Base-by-base conservation (phyloP, 2,329 filamentous ascomycete genomes). In the Thelonectria olida region DNA sequence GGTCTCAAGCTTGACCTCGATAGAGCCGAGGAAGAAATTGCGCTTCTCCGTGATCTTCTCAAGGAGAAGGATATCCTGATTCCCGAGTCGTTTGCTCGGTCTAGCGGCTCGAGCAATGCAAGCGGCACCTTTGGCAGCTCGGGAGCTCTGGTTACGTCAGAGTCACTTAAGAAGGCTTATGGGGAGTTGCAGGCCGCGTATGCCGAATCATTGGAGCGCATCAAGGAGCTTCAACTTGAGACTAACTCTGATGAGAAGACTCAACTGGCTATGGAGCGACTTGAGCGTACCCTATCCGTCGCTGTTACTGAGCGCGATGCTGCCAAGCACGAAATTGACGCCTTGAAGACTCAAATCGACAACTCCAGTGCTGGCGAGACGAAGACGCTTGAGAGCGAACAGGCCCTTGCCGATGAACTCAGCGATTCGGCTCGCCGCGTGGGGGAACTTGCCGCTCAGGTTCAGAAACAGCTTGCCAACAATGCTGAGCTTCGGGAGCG, bases 1-100 rank as follows among this genome's bases (percentile, higher is more conserved):
- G 93, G 94, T 56, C 81, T 98, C 58, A 97, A 97, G 80, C 97
- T 97, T 91, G 95, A 98, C 73, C 87, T 99, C 41, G 96, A 98
- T 77, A 92, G 94, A 64, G 94, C 96, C 23, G 93, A 97, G 76
- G 92, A 96, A 75, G 96, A 99, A 79, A 97, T 97, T 27, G 83
- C 87, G 39, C 92, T 92, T n/a, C 84, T 99, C 39, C 89, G 92
- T 42, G 86, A 82, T 28, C 82, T 98, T 23, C 84, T 98, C 19
- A 82, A 89, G 62, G 92, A 97, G 75, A 91, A 94, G 68, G 93
- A 97, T 72, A 93, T 94, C 56, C 82, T 89, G 39, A 88, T 92
- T 22, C 89, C 90, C 0, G 88, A 88, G 45, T 84, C 85, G 15
- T 78, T 85, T 58, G 82, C 80, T 51, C 82, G 82, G 57, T 74